Percentiles rank a stretch among this genome's conserved stretches.
Evolutionary conservation across 305 asterid species (phyloP).

Genomic region (Salvia sclarea): DNA sequence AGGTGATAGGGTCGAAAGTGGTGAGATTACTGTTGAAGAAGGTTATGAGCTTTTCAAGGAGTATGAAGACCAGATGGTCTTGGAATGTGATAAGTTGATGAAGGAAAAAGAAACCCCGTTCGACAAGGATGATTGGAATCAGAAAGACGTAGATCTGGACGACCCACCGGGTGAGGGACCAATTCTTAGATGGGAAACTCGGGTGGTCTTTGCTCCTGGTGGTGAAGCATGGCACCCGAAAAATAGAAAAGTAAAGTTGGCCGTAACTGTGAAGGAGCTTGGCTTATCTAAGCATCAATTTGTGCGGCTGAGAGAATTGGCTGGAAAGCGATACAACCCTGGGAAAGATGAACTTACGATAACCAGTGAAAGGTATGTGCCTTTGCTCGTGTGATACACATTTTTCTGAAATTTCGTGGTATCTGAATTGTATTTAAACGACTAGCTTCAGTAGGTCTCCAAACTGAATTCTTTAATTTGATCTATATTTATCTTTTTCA

Average conservation of each 20-base stretch:
- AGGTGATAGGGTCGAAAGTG: constrained; percentile 67
- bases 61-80: constrained; percentile 81
- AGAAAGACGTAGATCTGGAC: constrained; percentile 48
- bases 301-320: constrained; percentile 76
- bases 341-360: constrained; percentile 93
- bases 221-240: constrained; percentile 97
- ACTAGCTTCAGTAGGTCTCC: too few species aligned
- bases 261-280: constrained; percentile 82
- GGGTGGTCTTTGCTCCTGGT: constrained; percentile 81
- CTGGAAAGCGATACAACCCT: constrained; percentile 76
- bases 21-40: constrained; percentile 79
- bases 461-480: too few species aligned
- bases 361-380: constrained; percentile 80
- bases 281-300: constrained; percentile 79
- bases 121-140: constrained; percentile 42
- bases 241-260: constrained; percentile 71
- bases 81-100: constrained; percentile 63
- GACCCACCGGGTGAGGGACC: constrained; percentile 93
- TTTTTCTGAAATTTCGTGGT: neutral
- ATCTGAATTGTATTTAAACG: too few species aligned
- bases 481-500: neutral
- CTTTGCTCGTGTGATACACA: neutral
- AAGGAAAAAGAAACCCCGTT: constrained; percentile 58
- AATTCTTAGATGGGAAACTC: constrained; percentile 82
- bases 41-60: constrained; percentile 77